Percentiles rank a stretch among this genome's conserved stretches.
Conservation (phyloP, 2,329 filamentous ascomycete species). For the Hyphodiscus sp. region DNA sequence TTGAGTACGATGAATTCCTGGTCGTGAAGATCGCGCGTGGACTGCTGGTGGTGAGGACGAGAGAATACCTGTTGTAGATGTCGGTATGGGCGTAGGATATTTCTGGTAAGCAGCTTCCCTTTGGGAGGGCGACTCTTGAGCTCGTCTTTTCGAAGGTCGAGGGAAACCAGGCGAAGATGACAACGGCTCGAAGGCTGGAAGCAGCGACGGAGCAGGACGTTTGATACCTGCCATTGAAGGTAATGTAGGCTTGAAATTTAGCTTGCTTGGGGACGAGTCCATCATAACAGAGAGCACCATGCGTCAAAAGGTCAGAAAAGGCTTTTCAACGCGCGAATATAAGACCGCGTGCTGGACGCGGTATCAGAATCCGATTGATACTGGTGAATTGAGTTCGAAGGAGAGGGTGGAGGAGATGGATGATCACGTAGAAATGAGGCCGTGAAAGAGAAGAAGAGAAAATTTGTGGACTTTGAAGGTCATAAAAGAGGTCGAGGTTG, state of each 20-base stretch:
- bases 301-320: constrained; percentile 3
- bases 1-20: constrained; percentile 51
- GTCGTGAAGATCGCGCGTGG: constrained; percentile 43
- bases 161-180: constrained; percentile 72
- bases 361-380: constrained; percentile 2
- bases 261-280: constrained; percentile 31
- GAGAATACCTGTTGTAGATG: constrained; percentile 86
- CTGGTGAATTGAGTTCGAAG: constrained; percentile 2
- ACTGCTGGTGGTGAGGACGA: constrained; percentile 72
- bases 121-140: constrained; percentile 37
- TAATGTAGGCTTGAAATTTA: constrained; percentile 23
- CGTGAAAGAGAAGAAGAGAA: constrained; percentile 9
- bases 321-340: constrained; percentile 17
- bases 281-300: constrained; percentile 24
- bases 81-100: constrained; percentile 91
- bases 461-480: constrained; percentile 19
- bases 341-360: constrained; percentile 7
- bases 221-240: constrained; percentile 43
- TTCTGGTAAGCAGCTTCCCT: constrained; percentile 37
- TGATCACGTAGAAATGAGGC: constrained; percentile 6
- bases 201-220: constrained; percentile 58
- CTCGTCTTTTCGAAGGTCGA: constrained; percentile 62
- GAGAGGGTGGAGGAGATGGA: constrained; percentile 1
- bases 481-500: constrained; percentile 23
- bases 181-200: constrained; percentile 73